Evolutionary conservation across 2,329 filamentous ascomycete species (phyloP), one percentile per base, ranked within the genome.

Genomic region (Fusarium sp.): DNA sequence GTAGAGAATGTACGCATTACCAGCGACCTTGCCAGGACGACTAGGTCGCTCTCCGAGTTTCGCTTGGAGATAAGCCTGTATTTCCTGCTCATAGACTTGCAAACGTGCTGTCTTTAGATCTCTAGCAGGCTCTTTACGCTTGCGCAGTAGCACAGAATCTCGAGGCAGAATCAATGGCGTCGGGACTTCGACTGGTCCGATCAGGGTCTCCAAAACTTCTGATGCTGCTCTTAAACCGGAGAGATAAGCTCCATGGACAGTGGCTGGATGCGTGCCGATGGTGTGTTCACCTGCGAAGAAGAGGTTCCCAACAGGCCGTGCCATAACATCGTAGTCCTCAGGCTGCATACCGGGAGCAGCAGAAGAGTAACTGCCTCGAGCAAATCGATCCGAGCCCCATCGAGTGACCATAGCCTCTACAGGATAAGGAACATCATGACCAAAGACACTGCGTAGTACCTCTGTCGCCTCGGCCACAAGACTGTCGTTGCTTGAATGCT

Each of bases 201-300:
- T 83, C 76, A 97, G 86, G 4, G 88, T 83, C 54, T 95, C 90
- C 36, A 97, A 83, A 4, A 99, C 87, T 74, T 98, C 94, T 4
- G 92, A 90, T 12, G 96, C 96, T 5, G 91, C 96, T 48, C 96
- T 90, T 7, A 99, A 83, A 4, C 96, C 96, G 3, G 96, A 97
- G 6, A 99, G 83, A 75, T 98, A 99, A 10, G 96, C 96, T 7
- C 96, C 96, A 71, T 99, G 96, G 1, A 99, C 96, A 3, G 96
- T 99, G 30, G 96, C 96, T 14, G 96, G 96, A 76, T 99, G 94
- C 1, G 94, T 97, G 45, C 93, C 94, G 71, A 92, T 97, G 1
- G 96, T 99, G 62, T 97, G 96, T 79, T 99, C 96, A 46, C 96
- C 96, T 17, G 95, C 96, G 78, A 99, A 99, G 78, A 95, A 93